Evolutionary conservation across 2,329 filamentous ascomycete species (phyloP), one percentile per base, ranked within the genome.

Genomic region (Metarhizium sp.): DNA sequence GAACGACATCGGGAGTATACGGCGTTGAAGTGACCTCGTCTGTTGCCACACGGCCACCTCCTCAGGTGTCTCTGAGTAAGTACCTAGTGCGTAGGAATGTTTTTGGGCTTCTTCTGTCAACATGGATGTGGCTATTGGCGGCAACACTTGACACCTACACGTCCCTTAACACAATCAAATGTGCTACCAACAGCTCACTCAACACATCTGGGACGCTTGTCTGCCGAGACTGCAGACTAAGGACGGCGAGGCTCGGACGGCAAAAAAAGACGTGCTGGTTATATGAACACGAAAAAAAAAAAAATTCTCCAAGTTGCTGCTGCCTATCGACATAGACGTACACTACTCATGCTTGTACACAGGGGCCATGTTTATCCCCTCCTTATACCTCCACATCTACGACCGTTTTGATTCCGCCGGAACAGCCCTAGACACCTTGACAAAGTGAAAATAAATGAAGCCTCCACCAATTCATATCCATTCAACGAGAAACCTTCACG

Each of bases 341-440:
- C 59, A 63, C 63, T 11, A 50, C 51, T 43, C 38, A 49, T 43
- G 49, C 45, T 53, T 47, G 52, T 55, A 55, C 55, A 59, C 30
- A 51, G 56, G 36, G 51, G 42, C 45, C 14, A 47, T 53, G 42
- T 47, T 36, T 53, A n/a, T 34, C 52, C 51, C 54, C 45, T 51
- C 38, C 11, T 42, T 55, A 34, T 18, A 49, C 49, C 40, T 43
- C 14, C 51, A 18, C 16, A 30, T 36, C 30, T 38, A 45, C 40
- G 34, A 6, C 29, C 11, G 32, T 13, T 48, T 36, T 43, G 20
- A 46, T 30, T 29, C n/a, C 20, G 4, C 47, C 16, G 10, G 14
- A 53, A 38, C 29, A 40, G 50, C 54, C 32, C 30, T n/a, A 14
- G 50, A 55, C 54, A 55, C 50, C 50, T 36, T 11, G 36, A 45